Percentiles rank a stretch among this genome's conserved stretches.
These are phyloP conservation scores for Strigomonas oncopelti DNA, from an alignment of 208 protist genomes.

Conservation along the genomic window DNA sequence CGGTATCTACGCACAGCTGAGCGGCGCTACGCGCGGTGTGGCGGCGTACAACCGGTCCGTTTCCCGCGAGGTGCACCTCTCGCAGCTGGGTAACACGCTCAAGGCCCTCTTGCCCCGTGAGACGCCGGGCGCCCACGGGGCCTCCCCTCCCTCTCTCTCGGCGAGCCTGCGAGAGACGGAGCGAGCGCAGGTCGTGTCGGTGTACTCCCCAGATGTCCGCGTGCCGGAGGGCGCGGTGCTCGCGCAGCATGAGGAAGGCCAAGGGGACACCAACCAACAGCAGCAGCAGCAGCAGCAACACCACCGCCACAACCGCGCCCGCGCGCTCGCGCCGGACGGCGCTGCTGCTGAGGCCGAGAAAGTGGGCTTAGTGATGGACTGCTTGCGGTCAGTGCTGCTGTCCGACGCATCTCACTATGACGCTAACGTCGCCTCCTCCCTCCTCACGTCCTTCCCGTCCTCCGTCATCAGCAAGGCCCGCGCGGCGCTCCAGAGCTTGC, in stretches of 20 bases:
- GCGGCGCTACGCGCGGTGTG: not conserved
- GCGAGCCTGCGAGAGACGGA: too few species aligned
- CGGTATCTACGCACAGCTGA: not conserved
- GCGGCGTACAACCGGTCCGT: not conserved
- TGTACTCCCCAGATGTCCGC: constrained; percentile 1
- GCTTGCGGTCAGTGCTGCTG: constrained; percentile 75
- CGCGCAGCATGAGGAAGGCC: not conserved
- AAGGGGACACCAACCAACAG: not conserved
- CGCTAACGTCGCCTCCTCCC: constrained; percentile 30
- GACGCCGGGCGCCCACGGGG: too few species aligned
- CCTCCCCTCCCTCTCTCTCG: too few species aligned
- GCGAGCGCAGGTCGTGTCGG: not conserved
- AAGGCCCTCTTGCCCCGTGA: not conserved
- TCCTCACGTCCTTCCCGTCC: constrained; percentile 38
- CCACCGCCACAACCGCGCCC: not conserved
- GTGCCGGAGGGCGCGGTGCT: not conserved
- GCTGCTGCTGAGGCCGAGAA: not conserved
- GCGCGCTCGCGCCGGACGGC: not conserved
- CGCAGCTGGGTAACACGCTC: not conserved
- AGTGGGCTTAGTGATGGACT: constrained; percentile 47
- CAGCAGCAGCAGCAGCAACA: not conserved
- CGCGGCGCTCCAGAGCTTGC: constrained; percentile 25
- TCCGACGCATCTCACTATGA: constrained; percentile 77
- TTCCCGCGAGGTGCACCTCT: not conserved
- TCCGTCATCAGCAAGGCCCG: constrained; percentile 24